These are phyloP conservation scores for Clonostachys solani DNA, from an alignment of 2,329 filamentous ascomycete genomes.

Conservation along the genomic window DNA sequence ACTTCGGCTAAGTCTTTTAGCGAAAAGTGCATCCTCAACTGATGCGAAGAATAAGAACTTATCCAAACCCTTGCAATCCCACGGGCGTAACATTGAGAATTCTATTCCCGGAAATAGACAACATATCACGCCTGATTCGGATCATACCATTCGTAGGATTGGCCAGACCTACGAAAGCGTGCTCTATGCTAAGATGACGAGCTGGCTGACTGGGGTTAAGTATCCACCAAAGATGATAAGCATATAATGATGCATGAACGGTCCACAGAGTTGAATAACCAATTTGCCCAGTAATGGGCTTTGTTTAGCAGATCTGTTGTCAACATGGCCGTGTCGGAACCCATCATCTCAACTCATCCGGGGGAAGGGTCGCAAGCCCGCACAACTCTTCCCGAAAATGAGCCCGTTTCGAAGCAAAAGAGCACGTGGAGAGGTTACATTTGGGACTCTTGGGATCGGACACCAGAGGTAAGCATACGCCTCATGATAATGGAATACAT, in stretches of 20 bases:
- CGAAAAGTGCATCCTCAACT: too few species aligned
- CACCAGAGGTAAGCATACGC: not conserved
- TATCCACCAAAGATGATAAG: not conserved
- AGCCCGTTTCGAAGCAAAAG: not conserved
- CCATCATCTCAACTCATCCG: not conserved
- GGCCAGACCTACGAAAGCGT: too few species aligned
- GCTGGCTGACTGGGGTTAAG: not conserved
- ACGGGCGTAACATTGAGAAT: too few species aligned
- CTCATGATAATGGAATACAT: not conserved
- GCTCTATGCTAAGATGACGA: too few species aligned
- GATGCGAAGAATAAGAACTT: too few species aligned
- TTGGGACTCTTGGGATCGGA: slow-evolving; percentile 1
- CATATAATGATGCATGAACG: not conserved
- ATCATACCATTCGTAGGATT: too few species aligned
- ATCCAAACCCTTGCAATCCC: too few species aligned
- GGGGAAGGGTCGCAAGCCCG: not conserved
- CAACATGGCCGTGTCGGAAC: not conserved
- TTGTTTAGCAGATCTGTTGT: not conserved
- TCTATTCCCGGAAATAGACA: too few species aligned
- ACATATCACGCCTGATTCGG: too few species aligned
- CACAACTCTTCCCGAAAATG: too few species aligned
- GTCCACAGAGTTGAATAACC: not conserved
- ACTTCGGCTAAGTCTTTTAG: too few species aligned
- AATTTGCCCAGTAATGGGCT: not conserved
- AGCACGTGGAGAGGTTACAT: not conserved